Evolutionary conservation across 208 protist species (phyloP).

Genomic region (Sergeia podlipaevii): DNA sequence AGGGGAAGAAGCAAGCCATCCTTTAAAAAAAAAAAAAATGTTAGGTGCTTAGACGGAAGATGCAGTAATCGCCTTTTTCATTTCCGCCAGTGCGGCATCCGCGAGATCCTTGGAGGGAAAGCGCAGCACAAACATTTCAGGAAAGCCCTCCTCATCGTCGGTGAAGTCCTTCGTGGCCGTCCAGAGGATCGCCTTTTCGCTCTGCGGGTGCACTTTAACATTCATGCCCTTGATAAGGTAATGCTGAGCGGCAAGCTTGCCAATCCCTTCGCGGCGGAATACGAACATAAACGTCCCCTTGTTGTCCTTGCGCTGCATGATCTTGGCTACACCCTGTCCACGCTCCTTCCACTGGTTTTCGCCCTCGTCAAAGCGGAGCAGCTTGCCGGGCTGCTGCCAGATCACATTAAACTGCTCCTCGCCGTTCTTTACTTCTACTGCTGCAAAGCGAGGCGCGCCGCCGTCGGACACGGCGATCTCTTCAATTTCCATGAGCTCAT

Average conservation of each 20-base stretch:
- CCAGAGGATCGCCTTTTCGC: conserved; percentile 78
- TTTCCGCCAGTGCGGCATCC: conserved; percentile 49
- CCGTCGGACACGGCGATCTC: conserved; percentile 87
- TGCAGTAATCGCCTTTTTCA: conserved; percentile 44
- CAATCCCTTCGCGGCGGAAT: conserved; percentile 83
- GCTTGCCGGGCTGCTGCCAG: conserved; percentile 70
- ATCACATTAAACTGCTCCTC: conserved; percentile 80
- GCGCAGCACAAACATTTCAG: conserved; percentile 83
- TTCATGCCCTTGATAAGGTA: conserved; percentile 76
- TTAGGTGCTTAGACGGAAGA: conserved; percentile 25
- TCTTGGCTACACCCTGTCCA: conserved; percentile 73
- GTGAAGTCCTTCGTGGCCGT: conserved; percentile 78
- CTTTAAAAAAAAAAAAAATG: conserved; percentile 5
- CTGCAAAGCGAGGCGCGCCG: conserved; percentile 68
- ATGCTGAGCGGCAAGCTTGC: conserved; percentile 86
- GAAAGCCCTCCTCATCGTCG: conserved; percentile 84
- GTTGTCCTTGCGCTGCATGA: conserved; percentile 76
- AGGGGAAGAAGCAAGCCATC: too few relatives aligned
- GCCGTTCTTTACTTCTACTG: conserved; percentile 80
- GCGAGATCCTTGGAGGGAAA: conserved; percentile 66
- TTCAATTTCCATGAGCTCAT: conserved; percentile 89
- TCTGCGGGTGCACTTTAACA: conserved; percentile 66
- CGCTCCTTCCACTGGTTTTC: conserved; percentile 94
- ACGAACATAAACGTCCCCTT: conserved; percentile 71
- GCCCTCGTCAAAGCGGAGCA: conserved; percentile 90